Conservation (phyloP, 202 grass and related monocot genomes). For the Schoenoplectus triqueter region DNA sequence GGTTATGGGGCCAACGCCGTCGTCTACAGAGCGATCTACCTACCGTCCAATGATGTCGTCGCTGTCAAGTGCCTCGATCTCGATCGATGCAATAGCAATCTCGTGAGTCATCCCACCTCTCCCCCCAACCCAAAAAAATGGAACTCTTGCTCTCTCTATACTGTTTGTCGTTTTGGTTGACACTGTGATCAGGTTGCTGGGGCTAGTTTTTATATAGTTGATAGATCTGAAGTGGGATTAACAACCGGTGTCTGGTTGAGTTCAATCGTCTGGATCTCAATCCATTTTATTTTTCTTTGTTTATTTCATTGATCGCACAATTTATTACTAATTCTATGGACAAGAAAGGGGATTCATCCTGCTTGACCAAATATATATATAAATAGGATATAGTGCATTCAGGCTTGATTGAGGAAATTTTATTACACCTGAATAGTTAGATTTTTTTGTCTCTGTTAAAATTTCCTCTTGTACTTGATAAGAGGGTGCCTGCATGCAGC, state of each 20-base stretch:
- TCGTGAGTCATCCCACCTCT: slow-evolving; percentile 53
- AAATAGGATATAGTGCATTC: neutral
- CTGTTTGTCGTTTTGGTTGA: slow-evolving; percentile 30
- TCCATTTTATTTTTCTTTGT: neutral
- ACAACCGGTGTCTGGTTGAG: slow-evolving; percentile 22
- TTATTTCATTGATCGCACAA: slow-evolving; percentile 15
- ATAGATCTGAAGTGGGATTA: slow-evolving; percentile 50
- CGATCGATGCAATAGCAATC: slow-evolving; percentile 96
- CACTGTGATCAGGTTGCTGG: slow-evolving; percentile 35
- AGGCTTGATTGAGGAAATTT: slow-evolving; percentile 17
- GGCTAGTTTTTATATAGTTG: slow-evolving; percentile 27
- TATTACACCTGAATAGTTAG: slow-evolving; percentile 4
- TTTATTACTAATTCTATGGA: neutral
- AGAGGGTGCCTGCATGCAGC: neutral
- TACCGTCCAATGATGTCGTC: slow-evolving; percentile 65
- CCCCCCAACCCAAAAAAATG: too few species aligned
- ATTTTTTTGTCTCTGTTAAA: neutral
- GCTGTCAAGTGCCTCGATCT: slow-evolving; percentile 99
- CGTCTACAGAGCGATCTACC: slow-evolving; percentile 82
- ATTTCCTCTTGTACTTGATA: neutral
- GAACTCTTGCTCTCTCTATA: neutral
- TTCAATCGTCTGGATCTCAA: slow-evolving; percentile 15
- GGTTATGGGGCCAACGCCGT: slow-evolving; percentile 93
- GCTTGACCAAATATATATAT: neutral
- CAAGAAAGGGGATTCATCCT: neutral